Evolutionary conservation across 139 green algal species (phyloP), one percentile per base, ranked within the genome.

Genomic region (Pycnococcus provasolii): DNA sequence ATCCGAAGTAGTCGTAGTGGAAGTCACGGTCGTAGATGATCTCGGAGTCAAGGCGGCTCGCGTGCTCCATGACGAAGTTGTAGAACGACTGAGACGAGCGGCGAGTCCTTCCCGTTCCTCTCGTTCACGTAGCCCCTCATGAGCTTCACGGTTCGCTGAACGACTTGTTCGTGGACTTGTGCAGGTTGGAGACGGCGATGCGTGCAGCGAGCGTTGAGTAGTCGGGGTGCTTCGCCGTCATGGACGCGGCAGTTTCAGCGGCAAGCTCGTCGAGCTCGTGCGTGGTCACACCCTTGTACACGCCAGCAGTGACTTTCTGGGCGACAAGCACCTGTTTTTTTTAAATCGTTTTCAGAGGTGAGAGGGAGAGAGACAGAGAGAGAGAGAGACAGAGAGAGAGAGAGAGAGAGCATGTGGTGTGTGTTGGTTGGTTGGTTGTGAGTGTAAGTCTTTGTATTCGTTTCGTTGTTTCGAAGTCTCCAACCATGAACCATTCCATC

Each of bases 1-100:
- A 98, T 9, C 93, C 93, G 75, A 99, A 99, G 85, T 96, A 99
- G 79, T 99, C 93, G 67, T 97, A 99, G 75, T 98, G 91, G 75
- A 97, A 98, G 80, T 99, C 93, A 42, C 93, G 83, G 74, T 97
- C 90, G 76, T 99, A 99, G 59, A 96, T 92, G 66, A 99, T 96
- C 74, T 95, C 89, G 47, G 80, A 89, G 77, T 99, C 89, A 41
- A 99, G 80, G 1, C 77, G 72, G 39, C 91, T 83, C 9, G 83
- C 81, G 68, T 99, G 87, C 82, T 85, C 61, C 69, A 87, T 80
- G 66, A 99, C 89, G 57, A 98, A 84, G 1, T 95, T 73, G 77
- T 87, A 95, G 1, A 96, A 85, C 52, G 96, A 87, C 4, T 95
- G 87, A 81, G 26, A 99, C 67, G 1, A 99, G 73, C 0, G 93